phyloP scores from a whole-genome alignment of 257 asterid species.

The Solanum boliviense region DNA sequence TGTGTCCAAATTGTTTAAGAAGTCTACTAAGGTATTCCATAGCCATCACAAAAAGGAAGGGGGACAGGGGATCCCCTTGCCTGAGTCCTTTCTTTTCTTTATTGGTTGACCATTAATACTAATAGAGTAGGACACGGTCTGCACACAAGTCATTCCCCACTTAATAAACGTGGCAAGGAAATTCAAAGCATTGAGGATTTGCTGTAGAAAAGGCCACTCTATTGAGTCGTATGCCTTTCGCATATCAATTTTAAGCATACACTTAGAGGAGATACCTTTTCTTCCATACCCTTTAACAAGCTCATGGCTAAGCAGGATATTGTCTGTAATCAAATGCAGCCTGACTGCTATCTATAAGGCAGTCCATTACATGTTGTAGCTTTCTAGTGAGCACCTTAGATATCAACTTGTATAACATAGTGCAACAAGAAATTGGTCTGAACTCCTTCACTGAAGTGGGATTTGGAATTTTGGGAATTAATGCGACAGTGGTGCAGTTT shows the following conservation, averaged over 20 bases:
- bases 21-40: neutral
- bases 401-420: neutral
- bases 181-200: neutral
- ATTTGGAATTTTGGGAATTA: neutral
- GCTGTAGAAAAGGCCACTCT: neutral
- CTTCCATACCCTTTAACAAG: neutral
- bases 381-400: neutral
- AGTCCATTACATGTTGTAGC: neutral
- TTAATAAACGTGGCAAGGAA: neutral
- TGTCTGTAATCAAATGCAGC: neutral
- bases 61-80: neutral
- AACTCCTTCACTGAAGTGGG: neutral
- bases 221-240: neutral
- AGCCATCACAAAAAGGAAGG: neutral
- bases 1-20: neutral
- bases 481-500: neutral
- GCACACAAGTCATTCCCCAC: neutral
- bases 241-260: neutral
- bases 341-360: neutral
- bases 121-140: neutral
- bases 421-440: neutral
- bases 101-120: neutral
- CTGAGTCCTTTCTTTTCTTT: too few species aligned
- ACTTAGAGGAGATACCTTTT: neutral
- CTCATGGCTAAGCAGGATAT: neutral